A percentile compares a stretch with the other conserved stretches of the same genome.
phyloP scores from a whole-genome alignment of 2,329 filamentous ascomycete species.

The Colletotrichum brevisporum region DNA sequence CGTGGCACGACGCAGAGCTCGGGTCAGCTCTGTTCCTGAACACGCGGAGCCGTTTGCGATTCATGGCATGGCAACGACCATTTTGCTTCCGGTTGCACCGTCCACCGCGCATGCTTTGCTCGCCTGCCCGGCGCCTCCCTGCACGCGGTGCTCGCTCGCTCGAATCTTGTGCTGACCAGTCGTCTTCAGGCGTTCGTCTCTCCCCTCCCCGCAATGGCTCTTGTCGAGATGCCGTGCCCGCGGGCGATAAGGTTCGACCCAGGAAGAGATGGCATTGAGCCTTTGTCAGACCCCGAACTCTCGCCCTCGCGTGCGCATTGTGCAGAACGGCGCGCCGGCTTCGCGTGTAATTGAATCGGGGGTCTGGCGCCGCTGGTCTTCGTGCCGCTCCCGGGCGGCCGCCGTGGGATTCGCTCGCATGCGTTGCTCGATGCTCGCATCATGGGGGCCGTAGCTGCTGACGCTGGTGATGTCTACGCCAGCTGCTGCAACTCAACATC shows the following conservation, averaged over 20 bases:
- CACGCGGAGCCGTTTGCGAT: not conserved
- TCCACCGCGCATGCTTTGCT: not conserved
- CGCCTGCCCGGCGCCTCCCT: not conserved
- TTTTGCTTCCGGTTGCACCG: conserved; percentile 1
- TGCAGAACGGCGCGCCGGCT: not conserved
- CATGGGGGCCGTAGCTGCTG: conserved; percentile 3
- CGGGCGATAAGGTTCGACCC: conserved; percentile 11
- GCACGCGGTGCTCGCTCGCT: no score
- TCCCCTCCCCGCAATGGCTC: not conserved
- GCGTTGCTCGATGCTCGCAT: not conserved
- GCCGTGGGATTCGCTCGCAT: not conserved
- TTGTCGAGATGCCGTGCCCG: not conserved
- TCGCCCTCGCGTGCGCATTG: not conserved
- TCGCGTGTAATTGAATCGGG: not conserved
- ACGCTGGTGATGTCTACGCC: not conserved
- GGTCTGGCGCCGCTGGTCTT: not conserved
- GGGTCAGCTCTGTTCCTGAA: not conserved
- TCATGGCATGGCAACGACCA: conserved; percentile 2
- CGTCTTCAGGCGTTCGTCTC: conserved; percentile 8
- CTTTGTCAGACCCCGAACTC: conserved; percentile 13
- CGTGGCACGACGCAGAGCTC: conserved; percentile 1
- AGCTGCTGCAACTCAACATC: not conserved
- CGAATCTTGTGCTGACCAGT: not conserved
- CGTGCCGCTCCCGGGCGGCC: not conserved
- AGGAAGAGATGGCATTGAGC: conserved; percentile 3